Evolutionary conservation across 176 grass and related monocot genomes (phyloP).

Genomic region (Dactylis glomerata): DNA sequence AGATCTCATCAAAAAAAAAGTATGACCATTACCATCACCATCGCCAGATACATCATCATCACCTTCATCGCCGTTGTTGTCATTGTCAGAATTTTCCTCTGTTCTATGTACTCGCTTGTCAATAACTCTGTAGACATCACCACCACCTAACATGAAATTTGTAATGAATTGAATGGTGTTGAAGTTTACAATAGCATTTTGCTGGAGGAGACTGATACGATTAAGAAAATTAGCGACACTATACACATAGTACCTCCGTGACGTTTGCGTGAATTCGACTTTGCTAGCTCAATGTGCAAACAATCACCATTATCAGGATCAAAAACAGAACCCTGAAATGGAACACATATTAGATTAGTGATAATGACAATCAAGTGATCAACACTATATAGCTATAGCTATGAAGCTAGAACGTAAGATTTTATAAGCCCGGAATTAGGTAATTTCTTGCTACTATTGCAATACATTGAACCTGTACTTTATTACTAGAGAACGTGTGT

Average conservation of each 20-base stretch:
- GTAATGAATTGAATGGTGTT: constrained; percentile 7
- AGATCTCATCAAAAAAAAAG: background rate
- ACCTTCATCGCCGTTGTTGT: constrained; percentile 37
- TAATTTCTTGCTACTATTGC: background rate
- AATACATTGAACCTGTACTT: background rate
- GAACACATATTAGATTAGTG: constrained; percentile 9
- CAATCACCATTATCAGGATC: constrained; percentile 70
- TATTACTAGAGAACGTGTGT: background rate
- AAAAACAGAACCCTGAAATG: constrained; percentile 72
- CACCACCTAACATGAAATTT: constrained; percentile 50
- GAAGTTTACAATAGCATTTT: constrained; percentile 7
- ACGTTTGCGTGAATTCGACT: constrained; percentile 87
- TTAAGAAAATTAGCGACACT: background rate
- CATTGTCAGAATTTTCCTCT: constrained; percentile 49
- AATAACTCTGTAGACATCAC: constrained; percentile 66
- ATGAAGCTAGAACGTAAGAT: background rate
- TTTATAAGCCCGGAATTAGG: background rate
- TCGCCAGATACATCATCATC: constrained; percentile 37
- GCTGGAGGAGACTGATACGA: background rate
- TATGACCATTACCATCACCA: constrained; percentile 27
- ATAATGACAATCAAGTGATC: background rate
- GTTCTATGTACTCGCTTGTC: constrained; percentile 66
- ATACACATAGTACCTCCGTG: constrained; percentile 46
- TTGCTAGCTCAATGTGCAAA: constrained; percentile 90
- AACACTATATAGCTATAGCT: background rate